These are phyloP conservation scores for Brassica hybrid DNA, from an alignment of 441 rosid species.

Conservation along the genomic window DNA sequence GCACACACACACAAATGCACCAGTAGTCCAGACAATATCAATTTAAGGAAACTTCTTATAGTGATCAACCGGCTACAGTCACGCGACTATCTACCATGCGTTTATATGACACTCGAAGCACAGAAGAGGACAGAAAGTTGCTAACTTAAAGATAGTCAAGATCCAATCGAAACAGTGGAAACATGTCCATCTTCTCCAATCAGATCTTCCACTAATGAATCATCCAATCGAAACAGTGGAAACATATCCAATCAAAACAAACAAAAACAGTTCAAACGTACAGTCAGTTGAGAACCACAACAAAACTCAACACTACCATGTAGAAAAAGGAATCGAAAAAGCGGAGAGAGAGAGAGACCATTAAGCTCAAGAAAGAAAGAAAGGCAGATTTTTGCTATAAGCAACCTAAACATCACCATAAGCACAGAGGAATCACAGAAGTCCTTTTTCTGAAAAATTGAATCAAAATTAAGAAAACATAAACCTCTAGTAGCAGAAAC, in stretches of 20 bases:
- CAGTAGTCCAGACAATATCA: neutral
- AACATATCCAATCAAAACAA: neutral
- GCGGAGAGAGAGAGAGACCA: neutral
- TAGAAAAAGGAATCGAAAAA: neutral
- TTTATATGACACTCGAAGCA: conserved; percentile 8
- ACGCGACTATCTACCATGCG: neutral
- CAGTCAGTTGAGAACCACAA: conserved; percentile 10
- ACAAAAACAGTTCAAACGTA: neutral
- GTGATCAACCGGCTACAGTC: neutral
- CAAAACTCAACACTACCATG: conserved; percentile 1
- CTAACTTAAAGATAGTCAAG: neutral
- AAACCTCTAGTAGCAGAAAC: neutral
- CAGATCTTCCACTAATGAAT: too few species aligned
- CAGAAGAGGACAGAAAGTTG: neutral
- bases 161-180: neutral
- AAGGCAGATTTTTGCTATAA: neutral
- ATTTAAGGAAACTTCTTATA: neutral
- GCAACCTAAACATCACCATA: neutral
- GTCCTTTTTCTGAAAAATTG: neutral
- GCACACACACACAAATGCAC: neutral
- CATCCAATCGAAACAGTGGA: neutral
- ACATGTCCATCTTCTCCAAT: too few species aligned
- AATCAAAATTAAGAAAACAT: conserved; percentile 8
- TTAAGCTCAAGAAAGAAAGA: neutral
- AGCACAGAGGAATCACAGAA: neutral